phyloP scores from a whole-genome alignment of 164 flowering plant species.

The Nelumbo lutea region DNA sequence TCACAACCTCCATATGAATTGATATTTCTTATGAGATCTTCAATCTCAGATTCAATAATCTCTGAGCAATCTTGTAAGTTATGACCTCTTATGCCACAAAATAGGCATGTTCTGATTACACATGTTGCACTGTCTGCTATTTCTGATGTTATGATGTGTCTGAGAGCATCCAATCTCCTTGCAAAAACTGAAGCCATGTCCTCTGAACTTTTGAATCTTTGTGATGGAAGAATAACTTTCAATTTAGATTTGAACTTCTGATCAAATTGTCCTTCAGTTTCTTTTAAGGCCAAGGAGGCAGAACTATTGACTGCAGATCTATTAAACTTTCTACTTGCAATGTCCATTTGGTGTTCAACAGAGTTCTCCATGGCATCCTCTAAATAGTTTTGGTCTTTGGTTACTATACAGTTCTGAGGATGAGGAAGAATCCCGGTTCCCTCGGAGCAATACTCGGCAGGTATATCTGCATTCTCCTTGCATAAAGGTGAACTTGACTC shows the following conservation, averaged over 20 bases:
- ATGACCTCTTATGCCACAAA: conserved; percentile 71
- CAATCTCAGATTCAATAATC: conserved; percentile 41
- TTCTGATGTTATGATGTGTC: conserved; percentile 39
- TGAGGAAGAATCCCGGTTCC: conserved; percentile 14
- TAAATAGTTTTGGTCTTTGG: conserved; percentile 13
- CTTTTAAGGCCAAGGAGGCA: conserved; percentile 23
- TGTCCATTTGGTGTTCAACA: conserved; percentile 13
- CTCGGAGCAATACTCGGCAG: conserved; percentile 16
- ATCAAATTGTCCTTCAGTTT: conserved; percentile 14
- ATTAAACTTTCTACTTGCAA: conserved; percentile 13
- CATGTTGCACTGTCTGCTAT: conserved; percentile 12
- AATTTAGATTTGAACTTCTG: conserved; percentile 20
- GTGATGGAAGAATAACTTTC: conserved; percentile 26
- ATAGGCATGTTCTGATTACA: conserved; percentile 37
- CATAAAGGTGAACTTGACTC: conserved; percentile 15
- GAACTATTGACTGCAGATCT: conserved; percentile 14
- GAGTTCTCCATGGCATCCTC: conserved; percentile 19
- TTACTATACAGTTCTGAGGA: conserved; percentile 14
- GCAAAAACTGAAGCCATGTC: conserved; percentile 70
- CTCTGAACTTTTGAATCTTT: conserved; percentile 39
- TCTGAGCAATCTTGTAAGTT: conserved; percentile 47
- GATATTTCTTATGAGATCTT: conserved; percentile 41
- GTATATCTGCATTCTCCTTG: conserved; percentile 6
- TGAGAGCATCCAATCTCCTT: conserved; percentile 66
- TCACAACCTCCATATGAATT: conserved; percentile 26